These are phyloP conservation scores for Mycena metata DNA, from an alignment of 768 basidiomycete genomes.

Conservation along the genomic window DNA sequence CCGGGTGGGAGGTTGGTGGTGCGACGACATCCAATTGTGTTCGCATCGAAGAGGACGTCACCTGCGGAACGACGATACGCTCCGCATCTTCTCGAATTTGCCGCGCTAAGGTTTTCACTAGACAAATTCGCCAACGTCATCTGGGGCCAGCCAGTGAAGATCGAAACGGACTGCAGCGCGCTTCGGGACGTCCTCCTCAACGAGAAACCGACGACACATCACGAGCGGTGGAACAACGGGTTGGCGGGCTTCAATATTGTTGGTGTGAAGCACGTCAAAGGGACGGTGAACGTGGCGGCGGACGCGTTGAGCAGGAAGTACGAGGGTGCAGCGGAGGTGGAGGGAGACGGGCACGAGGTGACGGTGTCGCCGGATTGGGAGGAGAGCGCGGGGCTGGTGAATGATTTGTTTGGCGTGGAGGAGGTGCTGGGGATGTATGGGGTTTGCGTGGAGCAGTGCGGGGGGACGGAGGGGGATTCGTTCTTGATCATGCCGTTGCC, in stretches of 20 bases:
- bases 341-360: constrained; percentile 33
- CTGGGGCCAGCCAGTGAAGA: background rate
- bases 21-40: background rate
- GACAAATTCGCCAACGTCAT: background rate
- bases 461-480: background rate
- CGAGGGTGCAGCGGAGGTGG: constrained; percentile 6
- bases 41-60: constrained; percentile 1
- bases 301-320: constrained; percentile 41
- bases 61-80: constrained; percentile 22
- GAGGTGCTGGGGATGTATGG: no score
- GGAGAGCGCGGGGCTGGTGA: constrained; percentile 24
- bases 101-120: constrained; percentile 17
- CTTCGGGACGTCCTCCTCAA: constrained; percentile 42
- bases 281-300: constrained; percentile 36
- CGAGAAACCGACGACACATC: constrained; percentile 36
- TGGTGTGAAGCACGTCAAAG: constrained; percentile 40
- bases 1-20: background rate
- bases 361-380: constrained; percentile 47
- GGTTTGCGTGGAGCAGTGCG: no score
- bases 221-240: constrained; percentile 46
- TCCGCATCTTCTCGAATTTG: constrained; percentile 44
- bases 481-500: constrained; percentile 16
- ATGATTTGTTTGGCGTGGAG: constrained; percentile 26
- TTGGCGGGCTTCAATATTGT: constrained; percentile 40
- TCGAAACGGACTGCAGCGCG: constrained; percentile 23